Evolutionary conservation across 805 yeast genomes (phyloP).

Genomic region (Helenozyma baotianmanensis): DNA sequence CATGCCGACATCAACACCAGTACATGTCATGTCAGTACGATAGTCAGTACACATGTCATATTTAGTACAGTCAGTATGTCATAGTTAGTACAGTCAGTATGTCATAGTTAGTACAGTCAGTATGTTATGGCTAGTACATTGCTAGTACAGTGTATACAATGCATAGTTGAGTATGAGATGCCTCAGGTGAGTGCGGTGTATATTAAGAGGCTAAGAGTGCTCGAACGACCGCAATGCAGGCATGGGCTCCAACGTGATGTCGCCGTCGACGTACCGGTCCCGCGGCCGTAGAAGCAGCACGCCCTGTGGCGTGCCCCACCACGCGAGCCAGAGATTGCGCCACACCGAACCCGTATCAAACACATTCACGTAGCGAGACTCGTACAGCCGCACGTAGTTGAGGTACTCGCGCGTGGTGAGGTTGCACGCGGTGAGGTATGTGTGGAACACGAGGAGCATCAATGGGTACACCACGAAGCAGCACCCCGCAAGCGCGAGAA

Average conservation of each 20-base stretch:
- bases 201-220: too few species aligned
- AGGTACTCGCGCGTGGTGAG: conserved; percentile 74
- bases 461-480: conserved; percentile 52
- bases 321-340: conserved; percentile 29
- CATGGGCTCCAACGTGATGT: conserved; percentile 6
- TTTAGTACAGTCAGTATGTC: too few species aligned
- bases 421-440: conserved; percentile 49
- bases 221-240: conserved; percentile 7
- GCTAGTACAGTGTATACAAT: too few species aligned
- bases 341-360: conserved; percentile 21
- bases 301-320: conserved; percentile 34
- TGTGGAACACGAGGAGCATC: conserved; percentile 49
- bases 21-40: too few species aligned
- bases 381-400: conserved; percentile 29
- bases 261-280: conserved; percentile 5
- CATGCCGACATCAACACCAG: too few species aligned
- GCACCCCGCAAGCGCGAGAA: conserved; percentile 48
- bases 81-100: too few species aligned
- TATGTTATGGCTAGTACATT: too few species aligned
- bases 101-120: too few species aligned
- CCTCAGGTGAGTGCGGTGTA: too few species aligned
- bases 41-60: too few species aligned
- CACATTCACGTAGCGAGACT: conserved; percentile 31
- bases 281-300: conserved; percentile 5
- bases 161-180: too few species aligned